Base-by-base conservation (phyloP, 1,284 basidiomycete species). In the Neonothopanus nambi region DNA sequence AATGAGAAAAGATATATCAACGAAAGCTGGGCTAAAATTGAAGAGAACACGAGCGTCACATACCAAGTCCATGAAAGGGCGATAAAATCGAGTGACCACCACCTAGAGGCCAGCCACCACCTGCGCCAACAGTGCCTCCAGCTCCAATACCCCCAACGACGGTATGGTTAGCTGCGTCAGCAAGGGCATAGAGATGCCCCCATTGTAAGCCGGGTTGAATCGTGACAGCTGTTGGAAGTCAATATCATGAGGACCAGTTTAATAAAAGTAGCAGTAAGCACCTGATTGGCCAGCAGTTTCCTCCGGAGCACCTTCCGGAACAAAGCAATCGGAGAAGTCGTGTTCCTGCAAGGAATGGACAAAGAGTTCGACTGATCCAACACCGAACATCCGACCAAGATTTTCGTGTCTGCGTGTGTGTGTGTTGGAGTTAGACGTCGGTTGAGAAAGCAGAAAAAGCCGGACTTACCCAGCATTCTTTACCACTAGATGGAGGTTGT, bases 121-220 rank as follows among this genome's bases (percentile, higher is more conserved):
- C 53, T 18, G 48, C 35, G 20, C 54, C 54, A 46, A 55, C 54
- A 39, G 54, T 35, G n/a, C 47, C 47, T 15, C 26, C 13, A 17
- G 26, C 47, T 3, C 18, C 33, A 3, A 18, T 11, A 11, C 35
- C 47, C 2, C 33, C 18, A 9, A 13, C 36, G 13, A 55, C 28
- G 35, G 44, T 41, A n/a, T 36, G 43, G 3, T 23, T 35, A 24
- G 17, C 26, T 28, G 26, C 40, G 12, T 44, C 13, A 11, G 49
- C 39, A 35, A 30, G 23, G 20, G 13, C 30, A 26, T 51, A 51
- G 23, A 35, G 40, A 26, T 51, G 15, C 13, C 30, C 30, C 49
- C 49, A 51, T 11, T 38, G 26, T 11, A 51, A 39, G 33, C 49
- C 49, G 33, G 49, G n/a, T n/a, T 28, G 26, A 11, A 28, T 28